Evolutionary conservation across 2,329 filamentous ascomycete genomes (phyloP).

Genomic region (Calonectria hawksworthii): DNA sequence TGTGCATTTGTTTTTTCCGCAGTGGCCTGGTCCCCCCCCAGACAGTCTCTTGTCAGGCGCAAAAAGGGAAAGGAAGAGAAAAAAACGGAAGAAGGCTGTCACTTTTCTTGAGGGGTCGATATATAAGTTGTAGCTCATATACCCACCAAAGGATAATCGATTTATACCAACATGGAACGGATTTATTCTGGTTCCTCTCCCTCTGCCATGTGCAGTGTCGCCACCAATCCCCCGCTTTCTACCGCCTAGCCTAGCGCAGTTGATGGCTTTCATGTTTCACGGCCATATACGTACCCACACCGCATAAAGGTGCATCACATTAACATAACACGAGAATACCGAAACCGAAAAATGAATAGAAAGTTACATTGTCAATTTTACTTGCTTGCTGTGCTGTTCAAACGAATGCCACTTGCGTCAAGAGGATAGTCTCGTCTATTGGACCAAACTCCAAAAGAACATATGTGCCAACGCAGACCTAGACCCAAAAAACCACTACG

Average conservation of each 20-base stretch:
- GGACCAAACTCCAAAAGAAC: constrained; percentile 46
- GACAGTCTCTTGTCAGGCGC: constrained; percentile 13
- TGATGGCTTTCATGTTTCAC: not conserved
- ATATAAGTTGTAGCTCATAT: constrained; percentile 17
- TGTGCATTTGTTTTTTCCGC: constrained; percentile 12
- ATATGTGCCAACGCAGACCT: constrained; percentile 44
- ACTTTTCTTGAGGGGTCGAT: not conserved
- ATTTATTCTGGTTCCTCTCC: not conserved
- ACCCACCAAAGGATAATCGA: constrained; percentile 5
- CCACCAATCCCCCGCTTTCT: not conserved
- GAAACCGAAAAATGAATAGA: constrained; percentile 5
- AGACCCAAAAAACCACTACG: constrained; percentile 40
- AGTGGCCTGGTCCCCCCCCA: not conserved
- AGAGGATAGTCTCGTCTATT: constrained; percentile 49
- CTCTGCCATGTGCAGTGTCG: not conserved
- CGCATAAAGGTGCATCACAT: not conserved
- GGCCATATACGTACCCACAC: constrained; percentile 12
- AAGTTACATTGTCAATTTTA: constrained; percentile 49
- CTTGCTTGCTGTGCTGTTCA: constrained; percentile 49
- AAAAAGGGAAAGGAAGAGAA: not conserved
- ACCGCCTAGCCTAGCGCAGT: not conserved
- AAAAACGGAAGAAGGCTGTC: not conserved
- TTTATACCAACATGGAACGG: constrained; percentile 7
- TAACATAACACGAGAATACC: not conserved
- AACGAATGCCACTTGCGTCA: constrained; percentile 35